These are phyloP conservation scores for Lachancea meyersii DNA, from an alignment of 805 yeast species.

Conservation along the genomic window DNA sequence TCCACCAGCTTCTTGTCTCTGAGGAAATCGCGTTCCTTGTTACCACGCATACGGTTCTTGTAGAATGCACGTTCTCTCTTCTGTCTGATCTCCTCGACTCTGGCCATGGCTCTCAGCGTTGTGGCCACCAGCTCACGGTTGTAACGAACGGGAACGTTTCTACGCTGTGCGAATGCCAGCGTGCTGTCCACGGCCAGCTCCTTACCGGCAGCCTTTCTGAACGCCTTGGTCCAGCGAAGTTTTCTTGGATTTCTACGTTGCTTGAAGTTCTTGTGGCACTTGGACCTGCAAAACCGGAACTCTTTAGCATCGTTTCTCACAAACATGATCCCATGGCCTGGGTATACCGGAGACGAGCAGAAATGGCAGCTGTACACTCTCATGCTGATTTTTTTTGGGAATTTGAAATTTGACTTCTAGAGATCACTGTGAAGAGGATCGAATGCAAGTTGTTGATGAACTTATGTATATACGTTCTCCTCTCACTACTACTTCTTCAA, in stretches of 20 bases:
- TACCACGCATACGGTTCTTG: slow-evolving; percentile 98
- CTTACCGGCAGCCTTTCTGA: slow-evolving; percentile 98
- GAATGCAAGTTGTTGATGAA: no score
- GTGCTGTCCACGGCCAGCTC: slow-evolving; percentile 97
- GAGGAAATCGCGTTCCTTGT: slow-evolving; percentile 78
- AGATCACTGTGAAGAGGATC: not conserved
- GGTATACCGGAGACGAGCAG: slow-evolving; percentile 95
- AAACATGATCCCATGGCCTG: slow-evolving; percentile 93
- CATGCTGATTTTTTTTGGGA: slow-evolving; percentile 41
- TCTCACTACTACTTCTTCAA: no score
- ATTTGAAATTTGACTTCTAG: no score
- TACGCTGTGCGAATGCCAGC: slow-evolving; percentile 90
- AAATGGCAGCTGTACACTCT: slow-evolving; percentile 90
- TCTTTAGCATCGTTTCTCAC: slow-evolving; percentile 98
- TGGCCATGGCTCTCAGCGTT: slow-evolving; percentile 89
- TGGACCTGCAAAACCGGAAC: slow-evolving; percentile 94
- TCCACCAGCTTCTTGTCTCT: slow-evolving; percentile 86
- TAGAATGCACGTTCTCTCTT: slow-evolving; percentile 98
- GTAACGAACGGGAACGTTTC: slow-evolving; percentile 96
- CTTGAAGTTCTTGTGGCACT: slow-evolving; percentile 95
- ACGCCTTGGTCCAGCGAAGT: slow-evolving; percentile 97
- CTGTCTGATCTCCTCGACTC: slow-evolving; percentile 92
- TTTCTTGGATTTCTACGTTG: slow-evolving; percentile 98
- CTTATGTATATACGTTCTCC: no score
- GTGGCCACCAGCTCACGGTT: slow-evolving; percentile 94